phyloP scores from a whole-genome alignment of 2,329 filamentous ascomycete genomes.

The Trichoderma atroviride region DNA sequence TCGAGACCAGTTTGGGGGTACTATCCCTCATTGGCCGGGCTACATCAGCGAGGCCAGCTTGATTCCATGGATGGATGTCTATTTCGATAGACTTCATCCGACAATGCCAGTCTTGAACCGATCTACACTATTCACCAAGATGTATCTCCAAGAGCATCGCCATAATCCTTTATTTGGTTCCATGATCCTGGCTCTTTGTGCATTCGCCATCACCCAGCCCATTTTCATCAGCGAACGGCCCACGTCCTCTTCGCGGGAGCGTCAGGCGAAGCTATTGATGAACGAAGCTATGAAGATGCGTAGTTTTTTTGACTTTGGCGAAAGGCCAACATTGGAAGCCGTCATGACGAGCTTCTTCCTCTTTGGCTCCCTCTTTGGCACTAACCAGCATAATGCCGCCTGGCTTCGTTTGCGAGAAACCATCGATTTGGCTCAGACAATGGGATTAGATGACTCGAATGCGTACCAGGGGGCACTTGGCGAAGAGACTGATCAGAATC shows the following conservation, averaged over 20 bases:
- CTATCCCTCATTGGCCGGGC: background rate
- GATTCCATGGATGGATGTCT: background rate
- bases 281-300: background rate
- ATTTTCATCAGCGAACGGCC: background rate
- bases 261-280: background rate
- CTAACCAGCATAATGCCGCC: background rate
- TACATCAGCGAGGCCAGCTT: background rate
- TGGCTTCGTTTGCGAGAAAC: background rate
- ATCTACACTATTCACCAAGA: background rate
- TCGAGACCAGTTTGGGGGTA: background rate
- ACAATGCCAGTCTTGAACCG: background rate
- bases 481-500: background rate
- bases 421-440: background rate
- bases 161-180: background rate
- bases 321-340: background rate
- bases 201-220: background rate
- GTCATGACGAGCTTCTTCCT: background rate
- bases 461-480: background rate
- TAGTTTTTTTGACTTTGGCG: background rate
- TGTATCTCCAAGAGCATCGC: background rate
- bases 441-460: background rate
- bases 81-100: background rate
- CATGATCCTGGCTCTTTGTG: background rate
- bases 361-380: background rate
- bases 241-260: background rate